Percentiles rank a stretch among this genome's conserved stretches.
Conservation (phyloP, 176 grass and related monocot genomes). For the Phoenix roebelenii region DNA sequence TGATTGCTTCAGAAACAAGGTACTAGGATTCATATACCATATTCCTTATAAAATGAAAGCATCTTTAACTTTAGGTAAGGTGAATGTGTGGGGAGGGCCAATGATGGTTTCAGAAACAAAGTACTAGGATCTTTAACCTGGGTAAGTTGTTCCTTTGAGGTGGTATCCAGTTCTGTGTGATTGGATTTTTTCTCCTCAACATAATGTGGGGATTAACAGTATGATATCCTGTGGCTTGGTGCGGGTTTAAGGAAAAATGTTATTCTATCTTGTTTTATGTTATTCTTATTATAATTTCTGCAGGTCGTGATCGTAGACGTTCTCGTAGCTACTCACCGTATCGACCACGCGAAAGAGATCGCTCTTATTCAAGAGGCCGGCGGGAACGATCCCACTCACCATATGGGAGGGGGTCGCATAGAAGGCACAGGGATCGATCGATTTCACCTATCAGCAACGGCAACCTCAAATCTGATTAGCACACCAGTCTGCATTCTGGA, state of each 20-base stretch:
- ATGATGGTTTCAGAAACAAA: no score
- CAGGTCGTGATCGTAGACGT: slow-evolving; percentile 22
- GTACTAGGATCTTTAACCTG: no score
- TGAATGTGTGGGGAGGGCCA: no score
- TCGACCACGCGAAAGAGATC: slow-evolving; percentile 30
- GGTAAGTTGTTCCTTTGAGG: no score
- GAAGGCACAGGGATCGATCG: slow-evolving; percentile 32
- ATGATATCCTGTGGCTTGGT: slow-evolving; percentile 18
- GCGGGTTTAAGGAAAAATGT: not conserved
- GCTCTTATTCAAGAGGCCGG: slow-evolving; percentile 14
- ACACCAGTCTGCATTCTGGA: not conserved
- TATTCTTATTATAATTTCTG: slow-evolving; percentile 3
- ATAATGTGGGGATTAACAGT: not conserved
- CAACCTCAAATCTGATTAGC: slow-evolving; percentile 26
- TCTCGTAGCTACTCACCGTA: slow-evolving; percentile 51
- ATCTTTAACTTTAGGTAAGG: no score
- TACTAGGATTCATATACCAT: no score
- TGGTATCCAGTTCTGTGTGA: no score
- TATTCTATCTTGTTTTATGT: no score
- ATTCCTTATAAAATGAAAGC: no score
- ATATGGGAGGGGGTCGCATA: slow-evolving; percentile 26
- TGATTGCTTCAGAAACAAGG: no score
- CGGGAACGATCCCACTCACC: slow-evolving; percentile 10
- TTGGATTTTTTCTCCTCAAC: no score
- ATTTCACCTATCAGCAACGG: slow-evolving; percentile 28